Evolutionary conservation across 768 basidiomycete genomes (phyloP).

Genomic region (Termitomyces eurrhizus): DNA sequence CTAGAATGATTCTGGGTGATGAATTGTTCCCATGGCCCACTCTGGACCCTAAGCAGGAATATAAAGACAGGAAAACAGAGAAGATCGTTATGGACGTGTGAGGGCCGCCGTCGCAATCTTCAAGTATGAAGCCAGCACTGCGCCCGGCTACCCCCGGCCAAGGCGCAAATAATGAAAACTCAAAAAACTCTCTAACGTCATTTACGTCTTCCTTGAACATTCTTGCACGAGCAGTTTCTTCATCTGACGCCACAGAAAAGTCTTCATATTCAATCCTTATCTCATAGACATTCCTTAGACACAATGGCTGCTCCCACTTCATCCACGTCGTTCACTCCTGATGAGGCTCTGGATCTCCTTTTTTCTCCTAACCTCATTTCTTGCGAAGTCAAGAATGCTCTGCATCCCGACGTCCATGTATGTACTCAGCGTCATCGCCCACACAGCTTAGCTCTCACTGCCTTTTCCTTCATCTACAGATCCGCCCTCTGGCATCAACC

Average conservation of each 20-base stretch:
- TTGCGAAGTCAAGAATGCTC: conserved; percentile 47
- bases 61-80: background rate
- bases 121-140: background rate
- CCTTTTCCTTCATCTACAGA: conserved; percentile 37
- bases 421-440: background rate
- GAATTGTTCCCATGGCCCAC: background rate
- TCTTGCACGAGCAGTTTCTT: background rate
- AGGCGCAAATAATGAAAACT: background rate
- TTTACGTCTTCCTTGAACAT: background rate
- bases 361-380: conserved; percentile 76
- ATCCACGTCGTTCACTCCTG: conserved; percentile 45
- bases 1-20: background rate
- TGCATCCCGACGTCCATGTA: conserved; percentile 53
- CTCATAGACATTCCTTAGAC: conserved; percentile 5
- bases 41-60: background rate
- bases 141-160: background rate
- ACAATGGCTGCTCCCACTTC: conserved; percentile 12
- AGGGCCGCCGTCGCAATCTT: background rate
- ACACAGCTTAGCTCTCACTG: background rate
- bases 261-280: conserved; percentile 3
- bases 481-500: conserved; percentile 84
- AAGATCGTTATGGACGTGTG: background rate
- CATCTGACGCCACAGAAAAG: background rate
- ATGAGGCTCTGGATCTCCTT: conserved; percentile 68
- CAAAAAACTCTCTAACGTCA: background rate